Evolutionary conservation across 2,329 filamentous ascomycete genomes (phyloP).

Genomic region (Aureobasidium leucospermi): DNA sequence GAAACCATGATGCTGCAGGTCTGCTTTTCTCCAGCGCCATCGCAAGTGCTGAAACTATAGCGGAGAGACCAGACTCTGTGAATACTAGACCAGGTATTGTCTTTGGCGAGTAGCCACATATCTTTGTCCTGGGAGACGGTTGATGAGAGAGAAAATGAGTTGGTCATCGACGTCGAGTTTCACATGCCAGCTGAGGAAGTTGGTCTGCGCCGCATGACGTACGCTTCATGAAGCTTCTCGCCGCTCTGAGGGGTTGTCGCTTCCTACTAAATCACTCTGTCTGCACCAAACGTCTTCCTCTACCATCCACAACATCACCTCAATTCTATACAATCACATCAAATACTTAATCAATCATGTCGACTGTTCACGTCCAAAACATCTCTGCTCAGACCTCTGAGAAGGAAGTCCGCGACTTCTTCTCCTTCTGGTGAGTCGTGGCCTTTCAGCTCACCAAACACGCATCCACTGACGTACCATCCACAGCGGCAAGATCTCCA

Average conservation of each 20-base stretch:
- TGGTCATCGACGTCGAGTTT: not conserved
- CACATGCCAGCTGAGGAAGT: not conserved
- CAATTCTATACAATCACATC: not conserved
- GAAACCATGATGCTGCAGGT: too few relatives aligned
- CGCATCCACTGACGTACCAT: not conserved
- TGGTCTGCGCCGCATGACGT: constrained; percentile 2
- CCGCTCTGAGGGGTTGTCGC: not conserved
- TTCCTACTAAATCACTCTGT: not conserved
- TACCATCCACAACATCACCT: not conserved
- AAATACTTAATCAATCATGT: constrained; percentile 31
- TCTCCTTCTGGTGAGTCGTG: constrained; percentile 74
- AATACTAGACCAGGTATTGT: too few relatives aligned
- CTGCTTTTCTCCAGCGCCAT: too few relatives aligned
- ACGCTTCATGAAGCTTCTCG: not conserved
- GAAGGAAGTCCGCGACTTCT: constrained; percentile 92
- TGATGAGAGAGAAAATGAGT: not conserved
- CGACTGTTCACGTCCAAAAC: constrained; percentile 75
- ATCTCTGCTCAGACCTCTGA: constrained; percentile 77
- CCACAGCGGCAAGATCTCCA: constrained; percentile 78
- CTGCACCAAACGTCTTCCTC: not conserved
- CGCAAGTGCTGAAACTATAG: too few relatives aligned
- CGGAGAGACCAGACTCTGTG: too few relatives aligned
- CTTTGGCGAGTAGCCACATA: too few relatives aligned
- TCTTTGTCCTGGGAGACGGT: too few relatives aligned
- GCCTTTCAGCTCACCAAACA: not conserved